A percentile compares a stretch with the other conserved stretches of the same genome.
Evolutionary conservation across 495 filamentous ascomycete species (phyloP).

Genomic region (Platismatia glauca): DNA sequence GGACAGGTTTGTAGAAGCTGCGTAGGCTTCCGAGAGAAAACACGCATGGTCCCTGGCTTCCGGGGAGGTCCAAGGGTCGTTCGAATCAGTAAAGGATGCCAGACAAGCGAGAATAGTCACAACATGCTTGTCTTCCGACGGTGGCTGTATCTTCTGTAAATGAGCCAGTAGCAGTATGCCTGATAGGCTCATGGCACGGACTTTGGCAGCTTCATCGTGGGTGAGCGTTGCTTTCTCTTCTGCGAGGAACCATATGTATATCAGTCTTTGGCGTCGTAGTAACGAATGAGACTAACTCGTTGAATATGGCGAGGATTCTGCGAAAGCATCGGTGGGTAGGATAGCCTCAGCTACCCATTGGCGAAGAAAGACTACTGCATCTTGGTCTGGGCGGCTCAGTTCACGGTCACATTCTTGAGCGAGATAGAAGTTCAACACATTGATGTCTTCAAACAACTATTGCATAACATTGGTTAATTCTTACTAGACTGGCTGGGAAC

Average conservation of each 20-base stretch:
- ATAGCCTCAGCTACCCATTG: constrained; percentile 15
- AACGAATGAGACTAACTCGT: constrained; percentile 7
- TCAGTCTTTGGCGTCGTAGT: neutral
- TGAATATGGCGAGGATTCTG: constrained; percentile 18
- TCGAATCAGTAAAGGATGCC: constrained; percentile 40
- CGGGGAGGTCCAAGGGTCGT: constrained; percentile 48
- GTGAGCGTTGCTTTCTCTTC: constrained; percentile 6
- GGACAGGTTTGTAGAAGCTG: constrained; percentile 14
- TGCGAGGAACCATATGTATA: neutral
- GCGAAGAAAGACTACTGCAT: constrained; percentile 5
- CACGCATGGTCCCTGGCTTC: constrained; percentile 28
- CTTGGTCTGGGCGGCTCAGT: neutral
- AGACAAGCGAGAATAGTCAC: constrained; percentile 30
- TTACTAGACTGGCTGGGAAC: neutral
- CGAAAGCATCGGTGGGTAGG: constrained; percentile 18
- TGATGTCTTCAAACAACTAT: constrained; percentile 8
- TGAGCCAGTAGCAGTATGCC: constrained; percentile 14
- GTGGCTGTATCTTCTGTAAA: constrained; percentile 7
- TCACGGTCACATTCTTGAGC: neutral
- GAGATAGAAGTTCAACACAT: constrained; percentile 7
- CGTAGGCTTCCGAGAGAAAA: constrained; percentile 34
- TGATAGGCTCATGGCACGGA: constrained; percentile 2
- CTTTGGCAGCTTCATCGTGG: constrained; percentile 10
- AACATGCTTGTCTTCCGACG: constrained; percentile 19
- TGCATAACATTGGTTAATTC: neutral